Conservation (phyloP, 305 asterid genomes). For the Nicotiana rustica region DNA sequence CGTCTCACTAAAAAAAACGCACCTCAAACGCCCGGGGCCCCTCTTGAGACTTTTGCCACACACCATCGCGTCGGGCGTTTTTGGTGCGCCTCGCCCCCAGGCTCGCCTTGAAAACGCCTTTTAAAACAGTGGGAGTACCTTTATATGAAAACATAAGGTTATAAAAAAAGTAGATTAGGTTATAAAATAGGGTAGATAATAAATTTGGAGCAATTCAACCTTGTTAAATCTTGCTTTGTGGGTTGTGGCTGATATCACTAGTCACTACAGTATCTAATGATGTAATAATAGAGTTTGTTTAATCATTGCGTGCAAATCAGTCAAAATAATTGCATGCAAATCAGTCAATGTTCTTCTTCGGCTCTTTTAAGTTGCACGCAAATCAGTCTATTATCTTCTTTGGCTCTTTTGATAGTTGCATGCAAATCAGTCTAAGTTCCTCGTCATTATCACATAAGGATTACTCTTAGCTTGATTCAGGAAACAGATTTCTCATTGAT, state of each 20-base stretch:
- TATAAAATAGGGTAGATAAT: too few relatives aligned
- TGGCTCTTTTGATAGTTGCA: neutral
- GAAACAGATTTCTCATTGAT: neutral
- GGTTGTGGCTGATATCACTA: neutral
- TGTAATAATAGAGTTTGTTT: neutral
- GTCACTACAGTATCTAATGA: constrained; percentile 3
- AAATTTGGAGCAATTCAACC: neutral
- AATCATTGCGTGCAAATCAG: constrained; percentile 17
- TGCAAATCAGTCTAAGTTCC: constrained; percentile 9
- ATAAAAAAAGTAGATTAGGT: too few relatives aligned
- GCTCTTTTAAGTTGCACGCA: neutral
- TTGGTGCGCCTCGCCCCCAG: too few relatives aligned
- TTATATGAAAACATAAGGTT: too few relatives aligned
- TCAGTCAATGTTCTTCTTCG: constrained; percentile 4
- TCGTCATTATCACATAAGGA: constrained; percentile 21
- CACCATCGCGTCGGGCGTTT: too few relatives aligned
- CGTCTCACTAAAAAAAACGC: too few relatives aligned
- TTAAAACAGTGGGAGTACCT: too few relatives aligned
- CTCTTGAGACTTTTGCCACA: too few relatives aligned
- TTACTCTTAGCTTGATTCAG: neutral
- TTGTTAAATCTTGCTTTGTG: constrained; percentile 23
- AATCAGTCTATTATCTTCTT: neutral
- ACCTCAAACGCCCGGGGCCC: too few relatives aligned
- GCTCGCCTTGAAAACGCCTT: too few relatives aligned
- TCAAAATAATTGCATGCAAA: neutral